Conservation (phyloP, 176 grass and related monocot species). For the Cocos nucifera region DNA sequence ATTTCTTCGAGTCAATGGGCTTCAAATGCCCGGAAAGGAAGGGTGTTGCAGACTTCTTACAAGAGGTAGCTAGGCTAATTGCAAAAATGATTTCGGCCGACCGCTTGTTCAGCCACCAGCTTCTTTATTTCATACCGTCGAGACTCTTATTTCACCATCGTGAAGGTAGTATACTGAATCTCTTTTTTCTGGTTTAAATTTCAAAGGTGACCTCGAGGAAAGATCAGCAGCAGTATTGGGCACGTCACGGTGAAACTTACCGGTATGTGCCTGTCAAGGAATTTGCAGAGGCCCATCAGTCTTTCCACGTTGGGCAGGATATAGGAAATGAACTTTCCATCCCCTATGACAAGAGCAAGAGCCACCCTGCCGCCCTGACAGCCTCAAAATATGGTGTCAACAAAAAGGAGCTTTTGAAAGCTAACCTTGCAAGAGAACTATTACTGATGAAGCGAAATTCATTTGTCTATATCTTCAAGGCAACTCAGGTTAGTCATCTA, state of each 20-base stretch:
- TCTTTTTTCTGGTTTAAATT: too few species aligned
- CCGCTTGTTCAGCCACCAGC: too few species aligned
- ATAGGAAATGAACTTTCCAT: slow-evolving; percentile 41
- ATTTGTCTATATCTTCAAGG: slow-evolving; percentile 89
- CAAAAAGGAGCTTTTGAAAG: slow-evolving; percentile 55
- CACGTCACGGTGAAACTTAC: slow-evolving; percentile 40
- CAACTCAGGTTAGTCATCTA: not conserved
- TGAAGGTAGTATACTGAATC: too few species aligned
- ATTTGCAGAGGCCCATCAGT: slow-evolving; percentile 67
- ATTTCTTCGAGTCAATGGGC: slow-evolving; percentile 54
- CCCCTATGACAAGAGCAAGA: slow-evolving; percentile 68
- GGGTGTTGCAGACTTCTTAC: slow-evolving; percentile 56
- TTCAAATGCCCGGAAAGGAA: slow-evolving; percentile 57
- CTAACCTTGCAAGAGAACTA: slow-evolving; percentile 75
- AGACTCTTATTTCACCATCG: too few species aligned
- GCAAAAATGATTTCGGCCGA: too few species aligned
- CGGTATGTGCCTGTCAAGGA: slow-evolving; percentile 61
- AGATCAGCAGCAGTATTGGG: slow-evolving; percentile 90
- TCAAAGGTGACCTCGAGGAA: slow-evolving; percentile 80
- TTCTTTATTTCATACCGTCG: too few species aligned
- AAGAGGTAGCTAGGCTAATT: slow-evolving; percentile 30
- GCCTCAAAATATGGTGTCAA: slow-evolving; percentile 64
- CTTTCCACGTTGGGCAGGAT: slow-evolving; percentile 59
- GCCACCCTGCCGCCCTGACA: slow-evolving; percentile 69
- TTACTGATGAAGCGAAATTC: slow-evolving; percentile 92